Base-by-base conservation (phyloP, 306 rosid species). In the Glycine tomentella region DNA sequence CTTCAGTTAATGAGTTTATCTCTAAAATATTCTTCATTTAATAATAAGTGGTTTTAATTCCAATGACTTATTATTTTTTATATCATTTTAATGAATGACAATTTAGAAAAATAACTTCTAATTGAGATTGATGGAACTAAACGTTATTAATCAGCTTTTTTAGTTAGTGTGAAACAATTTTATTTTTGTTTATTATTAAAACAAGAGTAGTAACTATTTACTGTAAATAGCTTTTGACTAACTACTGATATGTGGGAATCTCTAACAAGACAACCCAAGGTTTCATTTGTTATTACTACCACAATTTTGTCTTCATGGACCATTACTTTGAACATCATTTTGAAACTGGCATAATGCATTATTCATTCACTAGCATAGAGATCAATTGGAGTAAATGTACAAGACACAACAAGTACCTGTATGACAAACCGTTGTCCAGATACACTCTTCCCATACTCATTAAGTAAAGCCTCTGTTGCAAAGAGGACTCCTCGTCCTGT, bases 401-500 rank as follows among this genome's bases (percentile, higher is more conserved):
- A 45, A 62, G 48, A 52, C 61, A 25, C 9, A 69, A 63, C 2
- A 44, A 64, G 44, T 84, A 92, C 99, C 95, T 95, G 99, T 58
- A 95, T 95, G 58, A 88, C 94, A 77, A 91, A 90, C 40, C 92
- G 87, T 76, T 94, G 98, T 69, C 95, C 98, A 1, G 91, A 85
- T 66, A 94, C 85, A 88, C 75, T 81, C 85, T 91, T 89, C 16
- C 99, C 95, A 75, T 95, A 11, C 76, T 95, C 99, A 31, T 88
- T 85, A 63, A 95, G 97, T 70, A 95, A 74, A 48, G 97, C 99
- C 83, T 95, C 97, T 5, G 99, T 85, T 53, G 92, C 99, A 78
- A 90, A 93, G 45, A 95, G 88, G 63, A 95, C 97, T 64, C 99
- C 99, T 82, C 95, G 83, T 50, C 99, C 99, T 0, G 97, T 95